A percentile compares a stretch with the other conserved stretches of the same genome.
These are phyloP conservation scores for Aspergillus panamensis DNA, from an alignment of 495 filamentous ascomycete genomes.

Conservation along the genomic window DNA sequence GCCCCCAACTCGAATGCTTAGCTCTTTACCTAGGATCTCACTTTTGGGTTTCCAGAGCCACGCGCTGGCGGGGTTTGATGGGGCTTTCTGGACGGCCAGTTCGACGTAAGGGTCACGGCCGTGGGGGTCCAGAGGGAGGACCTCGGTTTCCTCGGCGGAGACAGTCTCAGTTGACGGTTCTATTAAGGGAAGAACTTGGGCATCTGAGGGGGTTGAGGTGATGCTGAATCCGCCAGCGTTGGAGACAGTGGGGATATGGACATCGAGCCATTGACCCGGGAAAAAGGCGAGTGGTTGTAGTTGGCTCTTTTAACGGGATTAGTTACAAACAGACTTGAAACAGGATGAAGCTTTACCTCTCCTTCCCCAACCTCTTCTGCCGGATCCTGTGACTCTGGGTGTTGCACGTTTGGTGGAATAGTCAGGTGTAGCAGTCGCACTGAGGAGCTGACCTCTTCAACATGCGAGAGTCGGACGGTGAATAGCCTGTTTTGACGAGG, in stretches of 20 bases:
- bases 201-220: slow-evolving; percentile 63
- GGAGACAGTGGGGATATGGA: slow-evolving; percentile 61
- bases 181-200: slow-evolving; percentile 30
- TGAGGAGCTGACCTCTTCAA: slow-evolving; percentile 46
- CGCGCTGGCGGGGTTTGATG: slow-evolving; percentile 63
- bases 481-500: slow-evolving; percentile 60
- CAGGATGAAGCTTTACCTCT: slow-evolving; percentile 17
- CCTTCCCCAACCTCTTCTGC: slow-evolving; percentile 12
- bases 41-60: slow-evolving; percentile 64
- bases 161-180: slow-evolving; percentile 21
- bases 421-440: slow-evolving; percentile 50
- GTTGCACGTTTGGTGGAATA: slow-evolving; percentile 27
- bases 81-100: slow-evolving; percentile 66
- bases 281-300: slow-evolving; percentile 52
- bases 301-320: slow-evolving; percentile 30
- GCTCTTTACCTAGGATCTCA: slow-evolving; percentile 52
- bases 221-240: slow-evolving; percentile 84
- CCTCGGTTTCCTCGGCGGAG: slow-evolving; percentile 20
- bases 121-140: slow-evolving; percentile 20
- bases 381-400: slow-evolving; percentile 12
- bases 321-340: neutral
- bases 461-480: slow-evolving; percentile 43
- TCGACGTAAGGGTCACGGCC: slow-evolving; percentile 56
- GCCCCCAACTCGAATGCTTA: slow-evolving; percentile 72
- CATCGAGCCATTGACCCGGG: slow-evolving; percentile 90